Conservation (phyloP, 306 rosid genomes). For the Gastrolobium bilobum region DNA sequence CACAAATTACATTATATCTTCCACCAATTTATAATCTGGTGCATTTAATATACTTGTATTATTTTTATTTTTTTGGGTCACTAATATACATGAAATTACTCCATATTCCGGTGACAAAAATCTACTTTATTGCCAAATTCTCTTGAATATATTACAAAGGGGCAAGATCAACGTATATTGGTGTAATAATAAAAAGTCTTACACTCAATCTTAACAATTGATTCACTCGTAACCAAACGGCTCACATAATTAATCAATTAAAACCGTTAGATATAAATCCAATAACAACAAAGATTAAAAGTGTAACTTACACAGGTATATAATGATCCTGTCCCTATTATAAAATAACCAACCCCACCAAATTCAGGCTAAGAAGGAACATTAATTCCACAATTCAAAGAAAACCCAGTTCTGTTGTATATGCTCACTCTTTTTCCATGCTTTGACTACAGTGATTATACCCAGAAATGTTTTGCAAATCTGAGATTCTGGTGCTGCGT, state of each 20-base stretch:
- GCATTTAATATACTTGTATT: neutral
- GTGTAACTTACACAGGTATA: too few relatives aligned
- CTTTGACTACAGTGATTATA: slow-evolving; percentile 6
- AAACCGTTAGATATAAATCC: too few relatives aligned
- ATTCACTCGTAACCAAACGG: too few relatives aligned
- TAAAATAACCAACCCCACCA: slow-evolving; percentile 14
- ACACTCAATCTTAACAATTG: too few relatives aligned
- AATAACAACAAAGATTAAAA: too few relatives aligned
- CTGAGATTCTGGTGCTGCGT: slow-evolving; percentile 27
- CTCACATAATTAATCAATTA: too few relatives aligned
- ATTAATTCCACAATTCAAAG: slow-evolving; percentile 24
- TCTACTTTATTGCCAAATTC: neutral
- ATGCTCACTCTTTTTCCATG: slow-evolving; percentile 15
- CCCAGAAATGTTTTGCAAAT: slow-evolving; percentile 26
- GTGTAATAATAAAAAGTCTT: too few relatives aligned
- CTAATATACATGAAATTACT: neutral
- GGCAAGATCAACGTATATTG: too few relatives aligned
- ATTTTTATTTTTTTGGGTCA: neutral
- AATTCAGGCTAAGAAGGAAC: slow-evolving; percentile 16
- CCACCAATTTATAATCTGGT: slow-evolving; percentile 17
- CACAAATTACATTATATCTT: slow-evolving; percentile 20
- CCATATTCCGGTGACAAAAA: slow-evolving; percentile 20
- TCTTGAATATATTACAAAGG: slow-evolving; percentile 14
- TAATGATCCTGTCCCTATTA: neutral
- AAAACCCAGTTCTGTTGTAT: neutral